Evolutionary conservation across 768 basidiomycete species (phyloP), one percentile per base, ranked within the genome.

Genomic region (Termitomyces sp.): DNA sequence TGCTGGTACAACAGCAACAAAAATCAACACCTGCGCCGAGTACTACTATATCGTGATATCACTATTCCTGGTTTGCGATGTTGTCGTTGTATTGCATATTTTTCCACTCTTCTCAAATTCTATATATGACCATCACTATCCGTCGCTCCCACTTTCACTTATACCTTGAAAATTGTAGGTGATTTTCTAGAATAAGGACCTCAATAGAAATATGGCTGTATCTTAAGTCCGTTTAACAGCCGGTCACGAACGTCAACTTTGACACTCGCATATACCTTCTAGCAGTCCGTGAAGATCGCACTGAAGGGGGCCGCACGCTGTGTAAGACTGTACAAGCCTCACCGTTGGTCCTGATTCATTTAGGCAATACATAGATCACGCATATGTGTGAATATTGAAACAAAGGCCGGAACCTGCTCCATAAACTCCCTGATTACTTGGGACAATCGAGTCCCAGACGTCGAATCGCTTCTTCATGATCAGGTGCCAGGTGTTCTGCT

Each of bases 1-100:
- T 82, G 65, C 63, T 80, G 47, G 74, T 74, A 40, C 75, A 74
- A 51, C 67, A 73, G 54, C 75, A 78, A 65, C 67, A 73, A 56
- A 63, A 63, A 44, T 61, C 43, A 30, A 54, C 53, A 5, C 30
- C 40, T 54, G 24, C 28, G 28, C 16, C 55, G 22, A 54, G 54
- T 54, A 54, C 46, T 18, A 47, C 57, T n/a, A n/a, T n/a, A 13
- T 54, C 56, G 26, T 58, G 57, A 63, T 60, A 12, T 46, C 36
- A 33, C 36, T 46, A 57, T 20, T 32, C 44, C 36, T 46, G 16
- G 45, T 26, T 26, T 56, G 61, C 38, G 18, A 40, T 40, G n/a
- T 30, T 42, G 38, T 47, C 13, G 36, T 45, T 59, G 58, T 62
- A 57, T 56, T 54, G 43, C 55, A 35, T 53, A 52, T 53, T 38